phyloP scores from a whole-genome alignment of 306 rosid species.

The Lathyrus oleraceus region DNA sequence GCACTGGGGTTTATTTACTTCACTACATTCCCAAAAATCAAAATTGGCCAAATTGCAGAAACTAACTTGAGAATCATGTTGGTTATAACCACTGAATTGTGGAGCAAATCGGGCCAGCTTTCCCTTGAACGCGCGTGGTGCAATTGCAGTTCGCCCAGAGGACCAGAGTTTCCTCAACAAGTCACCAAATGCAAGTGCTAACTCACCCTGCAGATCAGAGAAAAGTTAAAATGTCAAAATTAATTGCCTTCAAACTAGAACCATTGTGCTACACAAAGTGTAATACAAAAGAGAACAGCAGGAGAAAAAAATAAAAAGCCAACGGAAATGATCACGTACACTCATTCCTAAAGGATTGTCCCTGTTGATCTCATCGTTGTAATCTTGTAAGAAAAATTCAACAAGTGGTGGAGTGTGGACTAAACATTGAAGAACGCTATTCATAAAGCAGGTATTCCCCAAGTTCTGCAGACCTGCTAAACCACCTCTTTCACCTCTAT shows the following conservation, averaged over 20 bases:
- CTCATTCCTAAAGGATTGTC: slow-evolving; percentile 97
- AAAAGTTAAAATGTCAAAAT: slow-evolving; percentile 29
- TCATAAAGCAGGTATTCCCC: slow-evolving; percentile 99
- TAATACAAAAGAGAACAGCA: slow-evolving; percentile 20
- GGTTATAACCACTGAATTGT: slow-evolving; percentile 97
- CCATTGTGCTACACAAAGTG: slow-evolving; percentile 1
- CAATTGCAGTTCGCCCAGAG: slow-evolving; percentile 73
- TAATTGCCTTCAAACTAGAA: slow-evolving; percentile 27
- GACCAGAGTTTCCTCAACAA: slow-evolving; percentile 96
- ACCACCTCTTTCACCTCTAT: slow-evolving; percentile 74
- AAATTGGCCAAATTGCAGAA: slow-evolving; percentile 25
- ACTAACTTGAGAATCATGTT: slow-evolving; percentile 98
- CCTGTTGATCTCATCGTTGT: slow-evolving; percentile 80
- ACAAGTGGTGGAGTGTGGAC: slow-evolving; percentile 90
- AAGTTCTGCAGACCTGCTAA: slow-evolving; percentile 97
- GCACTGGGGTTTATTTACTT: background rate
- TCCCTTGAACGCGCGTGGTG: slow-evolving; percentile 93
- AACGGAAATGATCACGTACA: slow-evolving; percentile 55
- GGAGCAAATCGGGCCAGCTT: slow-evolving; percentile 98
- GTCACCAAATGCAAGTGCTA: slow-evolving; percentile 95
- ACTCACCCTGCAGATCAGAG: slow-evolving; percentile 79
- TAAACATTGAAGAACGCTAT: slow-evolving; percentile 89
- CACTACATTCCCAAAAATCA: slow-evolving; percentile 25
- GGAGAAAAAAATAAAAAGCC: slow-evolving; percentile 5
- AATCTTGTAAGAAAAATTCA: slow-evolving; percentile 90